Evolutionary conservation across 805 yeast species (phyloP).

Genomic region (Candida ovalis): DNA sequence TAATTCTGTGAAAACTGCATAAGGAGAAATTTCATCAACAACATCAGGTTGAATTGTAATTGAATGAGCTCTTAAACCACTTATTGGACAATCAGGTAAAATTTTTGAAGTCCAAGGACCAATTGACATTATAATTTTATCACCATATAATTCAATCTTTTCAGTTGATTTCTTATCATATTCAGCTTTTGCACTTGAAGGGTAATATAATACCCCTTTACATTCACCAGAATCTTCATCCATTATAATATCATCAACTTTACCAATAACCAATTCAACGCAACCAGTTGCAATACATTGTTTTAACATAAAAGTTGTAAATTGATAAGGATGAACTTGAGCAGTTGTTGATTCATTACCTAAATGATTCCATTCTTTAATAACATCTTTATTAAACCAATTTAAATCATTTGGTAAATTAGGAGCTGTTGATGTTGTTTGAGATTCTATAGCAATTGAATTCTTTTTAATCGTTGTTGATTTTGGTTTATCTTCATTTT

Average conservation of each 20-base stretch:
- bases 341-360: conserved; percentile 91
- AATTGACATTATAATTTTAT: conserved; percentile 77
- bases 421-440: conserved; percentile 11
- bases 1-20: conserved; percentile 90
- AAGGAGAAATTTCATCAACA: conserved; percentile 75
- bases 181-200: conserved; percentile 34
- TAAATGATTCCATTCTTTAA: conserved; percentile 70
- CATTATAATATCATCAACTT: conserved; percentile 65
- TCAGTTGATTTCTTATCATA: conserved; percentile 29
- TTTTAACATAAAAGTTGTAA: conserved; percentile 77
- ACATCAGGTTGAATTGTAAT: conserved; percentile 82
- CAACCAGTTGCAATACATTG: conserved; percentile 80
- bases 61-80: conserved; percentile 92
- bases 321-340: conserved; percentile 93
- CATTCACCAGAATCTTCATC: conserved; percentile 64
- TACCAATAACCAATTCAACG: conserved; percentile 82
- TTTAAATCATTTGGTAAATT: conserved; percentile 59
- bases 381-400: conserved; percentile 68
- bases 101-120: conserved; percentile 98
- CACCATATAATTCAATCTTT: conserved; percentile 53
- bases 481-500: conserved; percentile 15
- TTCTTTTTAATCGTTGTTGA: conserved; percentile 33
- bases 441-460: conserved; percentile 31
- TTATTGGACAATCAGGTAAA: conserved; percentile 88
- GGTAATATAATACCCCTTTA: conserved; percentile 62